Base-by-base conservation (phyloP, 257 asterid genomes). In the Misopates orontium region DNA sequence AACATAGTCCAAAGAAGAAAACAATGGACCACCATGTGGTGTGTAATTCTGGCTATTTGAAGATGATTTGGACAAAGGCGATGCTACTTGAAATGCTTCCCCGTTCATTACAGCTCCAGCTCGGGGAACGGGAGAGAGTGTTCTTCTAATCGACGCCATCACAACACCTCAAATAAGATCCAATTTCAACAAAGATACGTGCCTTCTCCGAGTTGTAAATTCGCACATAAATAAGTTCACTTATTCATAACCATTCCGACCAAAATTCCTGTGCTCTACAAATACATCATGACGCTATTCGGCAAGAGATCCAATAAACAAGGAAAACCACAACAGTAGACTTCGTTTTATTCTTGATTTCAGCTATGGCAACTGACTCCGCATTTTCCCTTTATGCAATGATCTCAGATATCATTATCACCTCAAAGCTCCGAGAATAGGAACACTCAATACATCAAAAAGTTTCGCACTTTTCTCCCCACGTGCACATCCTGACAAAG, bases 141-240 rank as follows among this genome's bases (percentile, higher is more conserved):
- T 74, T 72, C 97, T 77, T 75, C 97, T 77, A 57, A 87, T 79
- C 15, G 89, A 90, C 57, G 95, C 91, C 95, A 90, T 90, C 28
- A 77, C 40, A 48, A 40, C 52, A 31, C 42, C 67, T 72, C 54
- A 36, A 47, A 8, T 8, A 42, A 44, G 1, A 54, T 56, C 63
- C 55, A 24, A 51, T 32, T 60, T 60, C 18, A 24, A 73, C 45
- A 63, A 70, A 48, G 52, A 28, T 54, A 31, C 11, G 66, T 18
- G 16, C 25, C 25, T 52, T 55, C 31, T 32, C 45, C 68, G 55
- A 69, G 52, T 42, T 54, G 52, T n/a, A 66, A 45, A 45, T 13
- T 2, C 1, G 4, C 2, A 14, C 40, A 44, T 20, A 5, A 24
- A 23, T 19, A 45, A 42, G 42, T 67, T 62, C 71, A 42, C 63